Conservation (phyloP, 257 asterid genomes). For the Eucommia ulmoides region DNA sequence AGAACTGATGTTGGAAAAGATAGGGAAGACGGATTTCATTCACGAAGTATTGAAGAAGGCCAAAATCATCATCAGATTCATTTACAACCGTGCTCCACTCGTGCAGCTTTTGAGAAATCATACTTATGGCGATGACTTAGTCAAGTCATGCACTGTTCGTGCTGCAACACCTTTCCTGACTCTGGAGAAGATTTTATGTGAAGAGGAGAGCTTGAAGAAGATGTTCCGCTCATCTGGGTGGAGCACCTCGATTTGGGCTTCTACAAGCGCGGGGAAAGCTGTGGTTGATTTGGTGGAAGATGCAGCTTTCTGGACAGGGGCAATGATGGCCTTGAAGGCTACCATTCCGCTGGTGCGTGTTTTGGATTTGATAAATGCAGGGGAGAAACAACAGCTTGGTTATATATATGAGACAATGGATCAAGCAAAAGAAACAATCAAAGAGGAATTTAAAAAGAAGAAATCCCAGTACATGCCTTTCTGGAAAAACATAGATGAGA, state of each 20-base stretch:
- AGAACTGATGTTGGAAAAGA: slow-evolving; percentile 44
- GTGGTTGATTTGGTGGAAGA: slow-evolving; percentile 27
- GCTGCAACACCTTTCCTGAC: slow-evolving; percentile 25
- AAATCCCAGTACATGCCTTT: slow-evolving; percentile 21
- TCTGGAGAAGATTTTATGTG: slow-evolving; percentile 38
- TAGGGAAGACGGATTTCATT: slow-evolving; percentile 14
- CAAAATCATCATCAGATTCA: slow-evolving; percentile 25
- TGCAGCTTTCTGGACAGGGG: slow-evolving; percentile 36
- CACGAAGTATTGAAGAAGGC: slow-evolving; percentile 30
- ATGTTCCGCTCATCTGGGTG: slow-evolving; percentile 23
- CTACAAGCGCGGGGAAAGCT: slow-evolving; percentile 18
- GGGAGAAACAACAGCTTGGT: slow-evolving; percentile 22
- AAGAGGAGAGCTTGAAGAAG: slow-evolving; percentile 14
- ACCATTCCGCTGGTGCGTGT: slow-evolving; percentile 39
- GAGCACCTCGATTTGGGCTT: slow-evolving; percentile 10
- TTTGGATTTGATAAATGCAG: slow-evolving; percentile 20
- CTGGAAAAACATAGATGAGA: slow-evolving; percentile 48
- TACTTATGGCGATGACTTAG: slow-evolving; percentile 13
- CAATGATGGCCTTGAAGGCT: slow-evolving; percentile 23
- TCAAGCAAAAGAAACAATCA: slow-evolving; percentile 53
- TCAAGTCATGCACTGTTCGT: slow-evolving; percentile 18
- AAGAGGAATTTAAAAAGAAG: slow-evolving; percentile 21
- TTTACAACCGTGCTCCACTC: slow-evolving; percentile 17
- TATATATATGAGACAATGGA: slow-evolving; percentile 45
- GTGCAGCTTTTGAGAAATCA: slow-evolving; percentile 17